These are phyloP conservation scores for Eucalyptus marginata DNA, from an alignment of 345 rosid species.

Conservation along the genomic window DNA sequence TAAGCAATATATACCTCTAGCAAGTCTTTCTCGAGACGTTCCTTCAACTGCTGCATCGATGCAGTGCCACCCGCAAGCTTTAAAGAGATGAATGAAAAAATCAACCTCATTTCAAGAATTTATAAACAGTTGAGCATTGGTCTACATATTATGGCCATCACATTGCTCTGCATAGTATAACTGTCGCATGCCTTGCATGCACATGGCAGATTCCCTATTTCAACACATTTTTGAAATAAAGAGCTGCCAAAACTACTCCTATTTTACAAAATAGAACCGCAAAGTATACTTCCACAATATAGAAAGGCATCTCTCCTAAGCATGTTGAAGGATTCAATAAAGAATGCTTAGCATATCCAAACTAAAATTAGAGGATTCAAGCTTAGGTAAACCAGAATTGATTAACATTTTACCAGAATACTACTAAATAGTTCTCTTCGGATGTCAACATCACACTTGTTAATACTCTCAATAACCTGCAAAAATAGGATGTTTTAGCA, in stretches of 20 bases:
- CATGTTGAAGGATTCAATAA: background rate
- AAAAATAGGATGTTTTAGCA: background rate
- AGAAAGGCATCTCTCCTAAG: background rate
- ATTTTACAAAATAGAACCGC: background rate
- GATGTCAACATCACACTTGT: slow-evolving; percentile 88
- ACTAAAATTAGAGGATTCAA: background rate
- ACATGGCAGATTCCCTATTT: background rate
- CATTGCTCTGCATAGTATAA: background rate
- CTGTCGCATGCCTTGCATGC: background rate
- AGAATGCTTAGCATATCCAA: background rate
- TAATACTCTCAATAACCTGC: slow-evolving; percentile 94
- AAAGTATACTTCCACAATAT: background rate
- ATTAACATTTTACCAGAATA: slow-evolving; percentile 52
- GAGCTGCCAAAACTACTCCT: background rate
- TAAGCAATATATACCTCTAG: slow-evolving; percentile 45
- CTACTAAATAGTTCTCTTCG: slow-evolving; percentile 92
- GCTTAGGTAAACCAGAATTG: background rate
- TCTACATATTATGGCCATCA: background rate
- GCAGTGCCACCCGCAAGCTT: slow-evolving; percentile 99
- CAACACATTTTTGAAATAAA: background rate
- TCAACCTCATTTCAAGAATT: background rate
- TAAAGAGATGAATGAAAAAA: background rate
- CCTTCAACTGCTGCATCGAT: slow-evolving; percentile 98
- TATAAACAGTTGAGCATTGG: background rate
- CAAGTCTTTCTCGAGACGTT: slow-evolving; percentile 96